A percentile compares a stretch with the other conserved stretches of the same genome.
phyloP scores from a whole-genome alignment of 768 basidiomycete genomes.

The Boletus fagicola region DNA sequence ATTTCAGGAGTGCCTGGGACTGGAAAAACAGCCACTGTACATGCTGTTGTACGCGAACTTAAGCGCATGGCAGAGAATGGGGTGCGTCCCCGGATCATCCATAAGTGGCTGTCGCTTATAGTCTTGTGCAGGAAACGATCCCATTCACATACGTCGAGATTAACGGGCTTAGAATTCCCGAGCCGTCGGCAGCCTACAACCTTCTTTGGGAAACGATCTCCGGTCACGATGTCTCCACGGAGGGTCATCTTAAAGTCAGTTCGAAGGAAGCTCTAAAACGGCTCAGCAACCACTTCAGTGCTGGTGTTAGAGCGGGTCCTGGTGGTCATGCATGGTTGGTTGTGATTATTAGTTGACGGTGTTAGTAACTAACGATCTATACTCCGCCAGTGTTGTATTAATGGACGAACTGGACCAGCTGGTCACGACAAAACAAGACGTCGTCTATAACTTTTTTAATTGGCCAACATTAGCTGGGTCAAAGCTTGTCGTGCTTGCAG shows the following conservation, averaged over 20 bases:
- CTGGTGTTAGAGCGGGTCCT: constrained; percentile 63
- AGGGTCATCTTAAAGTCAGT: constrained; percentile 64
- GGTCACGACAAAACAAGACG: constrained; percentile 94
- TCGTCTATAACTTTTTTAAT: constrained; percentile 99
- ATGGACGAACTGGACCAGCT: constrained; percentile 99
- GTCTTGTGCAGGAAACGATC: constrained; percentile 67
- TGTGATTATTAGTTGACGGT: not conserved
- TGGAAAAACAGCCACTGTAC: constrained; percentile 97
- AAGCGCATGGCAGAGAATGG: constrained; percentile 83
- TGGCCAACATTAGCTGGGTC: constrained; percentile 92
- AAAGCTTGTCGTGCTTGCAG: constrained; percentile 91
- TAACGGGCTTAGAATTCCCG: constrained; percentile 91
- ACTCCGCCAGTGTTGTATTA: constrained; percentile 70
- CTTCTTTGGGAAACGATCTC: constrained; percentile 93
- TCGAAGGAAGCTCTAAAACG: constrained; percentile 81
- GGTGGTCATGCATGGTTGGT: constrained; percentile 85
- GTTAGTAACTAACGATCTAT: not conserved
- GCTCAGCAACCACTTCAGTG: constrained; percentile 75
- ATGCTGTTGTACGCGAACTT: constrained; percentile 85
- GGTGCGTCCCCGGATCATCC: constrained; percentile 41
- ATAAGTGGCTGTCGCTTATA: not conserved
- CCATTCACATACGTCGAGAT: constrained; percentile 98
- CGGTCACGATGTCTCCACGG: constrained; percentile 63
- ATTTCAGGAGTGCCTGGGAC: constrained; percentile 99
- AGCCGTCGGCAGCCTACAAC: constrained; percentile 88